Conservation (phyloP, 495 filamentous ascomycete species). For the Elaphomyces granulatus region DNA sequence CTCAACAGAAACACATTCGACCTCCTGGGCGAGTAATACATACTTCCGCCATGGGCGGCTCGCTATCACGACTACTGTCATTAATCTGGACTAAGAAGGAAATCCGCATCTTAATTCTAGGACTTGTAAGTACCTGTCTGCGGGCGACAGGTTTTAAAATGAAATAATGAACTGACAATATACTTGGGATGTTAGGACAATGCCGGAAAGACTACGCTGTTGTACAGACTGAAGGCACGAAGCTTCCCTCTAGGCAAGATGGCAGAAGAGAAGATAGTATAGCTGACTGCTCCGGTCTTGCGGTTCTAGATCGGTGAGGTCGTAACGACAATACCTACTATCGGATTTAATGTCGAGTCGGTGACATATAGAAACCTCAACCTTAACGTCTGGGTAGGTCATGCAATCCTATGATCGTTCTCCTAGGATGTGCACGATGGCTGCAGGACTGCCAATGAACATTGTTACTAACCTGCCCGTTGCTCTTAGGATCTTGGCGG, state of each 20-base stretch:
- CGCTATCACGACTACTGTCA: constrained; percentile 60
- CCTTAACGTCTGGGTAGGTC: constrained; percentile 88
- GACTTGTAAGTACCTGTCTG: constrained; percentile 50
- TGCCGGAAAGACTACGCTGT: constrained; percentile 91
- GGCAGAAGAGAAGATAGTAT: not conserved
- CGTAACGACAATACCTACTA: constrained; percentile 96
- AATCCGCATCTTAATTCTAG: constrained; percentile 89
- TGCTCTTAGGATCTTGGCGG: constrained; percentile 67
- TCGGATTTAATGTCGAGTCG: constrained; percentile 97
- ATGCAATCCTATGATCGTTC: no score
- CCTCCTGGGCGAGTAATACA: no score
- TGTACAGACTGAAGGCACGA: constrained; percentile 86
- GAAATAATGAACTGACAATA: not conserved
- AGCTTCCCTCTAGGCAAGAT: not conserved
- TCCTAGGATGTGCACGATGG: no score
- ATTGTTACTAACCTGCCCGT: not conserved
- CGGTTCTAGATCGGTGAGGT: constrained; percentile 78
- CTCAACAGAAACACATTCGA: no score
- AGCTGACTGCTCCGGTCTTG: not conserved
- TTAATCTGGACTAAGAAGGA: constrained; percentile 89
- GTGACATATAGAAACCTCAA: constrained; percentile 96
- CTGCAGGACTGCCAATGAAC: no score
- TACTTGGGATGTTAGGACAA: constrained; percentile 55
- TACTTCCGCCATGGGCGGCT: constrained; percentile 52
- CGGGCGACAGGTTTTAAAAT: constrained; percentile 1